These are phyloP conservation scores for Phoma sp. DNA, from an alignment of 2,329 filamentous ascomycete genomes.

Conservation along the genomic window DNA sequence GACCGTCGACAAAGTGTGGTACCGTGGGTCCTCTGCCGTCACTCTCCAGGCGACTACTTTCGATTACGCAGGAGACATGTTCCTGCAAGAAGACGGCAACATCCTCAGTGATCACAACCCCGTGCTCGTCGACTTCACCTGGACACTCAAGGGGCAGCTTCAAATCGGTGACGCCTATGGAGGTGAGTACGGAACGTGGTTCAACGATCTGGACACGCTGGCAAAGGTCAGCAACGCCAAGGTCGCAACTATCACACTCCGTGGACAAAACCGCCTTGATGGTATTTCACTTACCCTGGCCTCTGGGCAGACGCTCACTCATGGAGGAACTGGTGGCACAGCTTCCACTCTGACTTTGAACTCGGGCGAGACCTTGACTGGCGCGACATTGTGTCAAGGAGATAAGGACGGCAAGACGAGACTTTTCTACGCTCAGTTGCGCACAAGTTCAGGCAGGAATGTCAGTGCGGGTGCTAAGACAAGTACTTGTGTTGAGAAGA, in stretches of 20 bases:
- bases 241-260: constrained; percentile 52
- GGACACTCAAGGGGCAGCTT: constrained; percentile 21
- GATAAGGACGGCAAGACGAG: constrained; percentile 54
- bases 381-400: constrained; percentile 59
- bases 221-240: constrained; percentile 42
- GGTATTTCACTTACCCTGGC: constrained; percentile 56
- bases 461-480: constrained; percentile 56
- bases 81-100: constrained; percentile 63
- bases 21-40: constrained; percentile 59
- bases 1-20: constrained; percentile 71
- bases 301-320: constrained; percentile 57
- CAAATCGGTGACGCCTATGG: constrained; percentile 53
- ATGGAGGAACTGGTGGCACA: constrained; percentile 62
- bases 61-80: constrained; percentile 62
- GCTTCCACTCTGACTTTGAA: constrained; percentile 53
- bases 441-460: constrained; percentile 57
- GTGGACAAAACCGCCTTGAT: constrained; percentile 59
- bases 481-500: constrained; percentile 54
- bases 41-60: constrained; percentile 58
- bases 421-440: constrained; percentile 62
- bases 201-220: constrained; percentile 59
- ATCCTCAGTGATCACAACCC: constrained; percentile 71
- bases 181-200: constrained; percentile 60
- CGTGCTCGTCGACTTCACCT: constrained; percentile 61
- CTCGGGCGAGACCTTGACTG: constrained; percentile 57